Conservation (phyloP, 192 early-diverging fungal species). For the Umbelopsis isabellina region DNA sequence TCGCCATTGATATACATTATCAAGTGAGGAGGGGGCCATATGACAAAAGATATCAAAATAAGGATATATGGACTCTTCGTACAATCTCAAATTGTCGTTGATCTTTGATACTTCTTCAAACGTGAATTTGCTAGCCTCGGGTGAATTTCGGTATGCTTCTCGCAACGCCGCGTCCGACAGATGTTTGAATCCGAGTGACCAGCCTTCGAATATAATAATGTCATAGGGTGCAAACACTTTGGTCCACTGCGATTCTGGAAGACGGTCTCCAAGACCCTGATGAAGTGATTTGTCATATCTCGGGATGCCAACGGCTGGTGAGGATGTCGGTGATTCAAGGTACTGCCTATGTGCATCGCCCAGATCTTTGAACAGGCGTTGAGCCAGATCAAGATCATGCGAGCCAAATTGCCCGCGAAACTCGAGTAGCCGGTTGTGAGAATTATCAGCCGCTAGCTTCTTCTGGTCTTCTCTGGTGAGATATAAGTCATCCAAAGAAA, state of each 20-base stretch:
- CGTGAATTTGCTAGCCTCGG: not conserved
- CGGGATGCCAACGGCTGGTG: slow-evolving; percentile 59
- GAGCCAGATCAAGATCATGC: slow-evolving; percentile 77
- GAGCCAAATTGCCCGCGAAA: slow-evolving; percentile 90
- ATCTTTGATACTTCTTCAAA: slow-evolving; percentile 5
- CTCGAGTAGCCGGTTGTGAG: slow-evolving; percentile 73
- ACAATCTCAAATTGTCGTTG: slow-evolving; percentile 39
- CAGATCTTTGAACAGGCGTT: slow-evolving; percentile 52
- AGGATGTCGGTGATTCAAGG: slow-evolving; percentile 1
- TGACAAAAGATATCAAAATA: slow-evolving; percentile 81
- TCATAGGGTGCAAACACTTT: slow-evolving; percentile 59
- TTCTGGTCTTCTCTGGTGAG: slow-evolving; percentile 70
- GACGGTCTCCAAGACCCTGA: slow-evolving; percentile 80
- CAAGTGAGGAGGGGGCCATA: slow-evolving; percentile 60
- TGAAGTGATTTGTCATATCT: slow-evolving; percentile 81
- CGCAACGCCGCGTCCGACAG: slow-evolving; percentile 39
- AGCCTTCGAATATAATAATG: slow-evolving; percentile 91
- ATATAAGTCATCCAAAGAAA: slow-evolving; percentile 90
- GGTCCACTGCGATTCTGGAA: slow-evolving; percentile 62
- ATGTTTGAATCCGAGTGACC: slow-evolving; percentile 86
- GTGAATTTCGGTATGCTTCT: slow-evolving; percentile 29
- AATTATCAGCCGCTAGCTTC: slow-evolving; percentile 42
- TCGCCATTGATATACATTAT: slow-evolving; percentile 84
- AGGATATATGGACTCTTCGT: slow-evolving; percentile 63
- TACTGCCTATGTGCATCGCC: slow-evolving; percentile 26